Base-by-base conservation (phyloP, 106 monocot species). In the Triglochin maritima region DNA sequence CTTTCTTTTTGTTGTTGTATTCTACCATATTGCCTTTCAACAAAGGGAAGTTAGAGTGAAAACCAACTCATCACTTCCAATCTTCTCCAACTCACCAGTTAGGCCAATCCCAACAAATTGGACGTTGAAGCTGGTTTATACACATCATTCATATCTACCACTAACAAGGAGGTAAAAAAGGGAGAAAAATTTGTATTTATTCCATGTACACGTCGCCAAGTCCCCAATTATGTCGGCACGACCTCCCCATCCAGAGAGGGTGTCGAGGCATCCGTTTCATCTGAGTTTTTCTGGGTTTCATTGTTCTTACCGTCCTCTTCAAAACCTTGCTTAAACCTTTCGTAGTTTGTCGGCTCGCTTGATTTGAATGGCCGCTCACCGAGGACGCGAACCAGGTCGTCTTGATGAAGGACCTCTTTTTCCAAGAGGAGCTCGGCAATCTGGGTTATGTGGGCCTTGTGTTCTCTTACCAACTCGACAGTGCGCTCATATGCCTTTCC, bases 401-500 rank as follows among this genome's bases (percentile, higher is more conserved):
- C 90, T 48, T 95, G 90, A 56, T 90, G 87, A 44, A 95, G 63
- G 17, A 95, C 90, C 50, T 95, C 95, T 76, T 90, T 95, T 80
- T 95, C 81, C 2, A 95, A 85, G 46, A 95, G 68, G 4, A 95
- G 69, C 80, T 95, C 95, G 0, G 95, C 95, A 5, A 95, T 83
- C 68, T 87, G 79, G 46, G 69, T 56, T 0, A 95, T 81, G 2
- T 87, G 81, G 42, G 85, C 83, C 71, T 80, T 83, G 71, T 90
- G 95, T 50, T 85, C 73, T 3, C 60, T 83, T 46, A 95, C 76
- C 11, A 90, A 62, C 6, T 78, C 80, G 3, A 87, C 4, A 0
- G 87, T 95, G 17, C 72, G 81, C 11, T 78, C n/a, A 44, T 90
- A 95, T 5, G 95, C 95, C 70, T 85, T 85, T 15, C 64, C 49